These are phyloP conservation scores for Apium graveolens DNA, from an alignment of 129 eudicot species.

Conservation along the genomic window DNA sequence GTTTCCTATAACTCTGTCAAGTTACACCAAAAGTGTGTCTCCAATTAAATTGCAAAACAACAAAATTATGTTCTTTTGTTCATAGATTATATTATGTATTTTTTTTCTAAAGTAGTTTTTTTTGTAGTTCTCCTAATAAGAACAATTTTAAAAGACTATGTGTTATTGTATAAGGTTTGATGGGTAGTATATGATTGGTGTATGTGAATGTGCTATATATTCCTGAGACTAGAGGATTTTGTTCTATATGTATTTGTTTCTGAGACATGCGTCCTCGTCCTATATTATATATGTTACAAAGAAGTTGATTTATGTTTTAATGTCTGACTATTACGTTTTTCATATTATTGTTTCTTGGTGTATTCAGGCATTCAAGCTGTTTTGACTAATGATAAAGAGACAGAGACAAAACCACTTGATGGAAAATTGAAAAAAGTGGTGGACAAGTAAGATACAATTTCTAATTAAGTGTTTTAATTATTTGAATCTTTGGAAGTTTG, in stretches of 20 bases:
- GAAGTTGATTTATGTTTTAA: too few species aligned
- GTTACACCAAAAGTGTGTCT: too few species aligned
- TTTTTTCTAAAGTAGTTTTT: not conserved
- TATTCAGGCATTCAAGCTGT: constrained; percentile 52
- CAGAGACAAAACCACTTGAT: constrained; percentile 31
- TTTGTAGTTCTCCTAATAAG: not conserved
- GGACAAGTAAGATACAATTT: constrained; percentile 66
- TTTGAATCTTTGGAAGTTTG: not conserved
- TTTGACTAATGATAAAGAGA: constrained; percentile 52
- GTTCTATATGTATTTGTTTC: not conserved
- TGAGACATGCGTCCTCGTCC: not conserved
- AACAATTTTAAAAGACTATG: not conserved
- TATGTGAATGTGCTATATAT: not conserved
- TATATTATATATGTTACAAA: too few species aligned
- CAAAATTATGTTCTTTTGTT: too few species aligned
- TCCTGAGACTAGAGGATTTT: not conserved
- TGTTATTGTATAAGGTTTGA: not conserved
- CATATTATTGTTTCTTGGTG: constrained; percentile 10
- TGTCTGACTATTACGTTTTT: not conserved
- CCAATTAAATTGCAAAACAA: too few species aligned
- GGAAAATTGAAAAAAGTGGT: constrained; percentile 86
- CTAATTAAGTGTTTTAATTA: not conserved
- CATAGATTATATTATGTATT: not conserved
- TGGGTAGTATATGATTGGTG: not conserved
- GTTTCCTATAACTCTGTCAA: too few species aligned